Evolutionary conservation across 257 asterid species (phyloP).

Genomic region (Ophiorrhiza pumila): DNA sequence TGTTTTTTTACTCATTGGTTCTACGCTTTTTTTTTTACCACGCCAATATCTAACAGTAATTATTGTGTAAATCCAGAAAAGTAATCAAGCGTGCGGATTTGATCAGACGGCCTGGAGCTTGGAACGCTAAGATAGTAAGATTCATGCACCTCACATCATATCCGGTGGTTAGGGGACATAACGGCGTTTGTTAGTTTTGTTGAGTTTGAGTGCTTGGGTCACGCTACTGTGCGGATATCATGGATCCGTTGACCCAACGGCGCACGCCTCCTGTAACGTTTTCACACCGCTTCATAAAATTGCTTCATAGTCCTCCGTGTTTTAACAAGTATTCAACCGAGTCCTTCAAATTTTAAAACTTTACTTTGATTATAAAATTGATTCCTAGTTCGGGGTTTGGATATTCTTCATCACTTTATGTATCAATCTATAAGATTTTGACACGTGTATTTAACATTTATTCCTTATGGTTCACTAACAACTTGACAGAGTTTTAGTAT

Average conservation of each 20-base stretch:
- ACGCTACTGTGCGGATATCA: slow-evolving; percentile 27
- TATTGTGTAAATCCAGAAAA: slow-evolving; percentile 45
- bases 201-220: slow-evolving; percentile 19
- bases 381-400: no score
- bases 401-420: not conserved
- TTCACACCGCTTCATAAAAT: not conserved
- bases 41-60: slow-evolving; percentile 40
- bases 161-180: slow-evolving; percentile 27
- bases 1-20: not conserved
- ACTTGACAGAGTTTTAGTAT: no score
- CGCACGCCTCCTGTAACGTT: slow-evolving; percentile 7
- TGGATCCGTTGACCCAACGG: slow-evolving; percentile 29
- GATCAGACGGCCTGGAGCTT: slow-evolving; percentile 27
- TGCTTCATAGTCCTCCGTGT: not conserved
- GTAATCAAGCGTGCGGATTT: slow-evolving; percentile 48
- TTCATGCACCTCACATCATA: slow-evolving; percentile 18
- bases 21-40: slow-evolving; percentile 32
- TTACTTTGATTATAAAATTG: no score
- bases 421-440: no score
- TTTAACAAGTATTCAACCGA: not conserved
- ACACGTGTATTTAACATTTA: no score
- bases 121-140: not conserved
- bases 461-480: no score
- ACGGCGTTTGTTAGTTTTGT: slow-evolving; percentile 30
- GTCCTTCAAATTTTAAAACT: no score